A percentile compares a stretch with the other conserved stretches of the same genome.
phyloP scores from a whole-genome alignment of 495 filamentous ascomycete species.

The Chaetomium tenue region DNA sequence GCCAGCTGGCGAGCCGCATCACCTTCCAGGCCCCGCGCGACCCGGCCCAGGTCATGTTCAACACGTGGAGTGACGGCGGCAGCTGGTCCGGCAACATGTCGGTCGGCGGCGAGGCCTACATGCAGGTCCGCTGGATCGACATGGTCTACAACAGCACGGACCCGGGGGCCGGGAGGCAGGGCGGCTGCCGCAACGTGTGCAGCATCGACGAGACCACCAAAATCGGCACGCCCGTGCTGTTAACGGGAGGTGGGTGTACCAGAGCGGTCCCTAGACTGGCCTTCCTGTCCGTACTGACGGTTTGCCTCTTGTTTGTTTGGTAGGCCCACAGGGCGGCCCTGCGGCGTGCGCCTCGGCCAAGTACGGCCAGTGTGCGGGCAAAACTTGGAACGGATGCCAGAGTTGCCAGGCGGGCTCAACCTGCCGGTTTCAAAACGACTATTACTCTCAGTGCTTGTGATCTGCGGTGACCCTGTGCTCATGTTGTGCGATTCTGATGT shows the following conservation, averaged over 20 bases:
- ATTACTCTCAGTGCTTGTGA: constrained; percentile 48
- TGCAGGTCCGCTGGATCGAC: constrained; percentile 75
- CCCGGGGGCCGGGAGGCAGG: constrained; percentile 18
- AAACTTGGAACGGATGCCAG: constrained; percentile 47
- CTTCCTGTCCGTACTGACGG: constrained; percentile 5
- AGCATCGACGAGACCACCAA: constrained; percentile 50
- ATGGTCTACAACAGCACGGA: constrained; percentile 63
- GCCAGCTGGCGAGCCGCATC: constrained; percentile 53
- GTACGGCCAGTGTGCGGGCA: constrained; percentile 52
- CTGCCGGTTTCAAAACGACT: constrained; percentile 48
- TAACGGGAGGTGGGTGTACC: constrained; percentile 26
- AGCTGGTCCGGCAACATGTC: constrained; percentile 70
- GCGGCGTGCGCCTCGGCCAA: constrained; percentile 30
- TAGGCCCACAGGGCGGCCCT: constrained; percentile 19
- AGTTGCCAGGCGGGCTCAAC: constrained; percentile 43
- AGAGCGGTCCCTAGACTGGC: not conserved
- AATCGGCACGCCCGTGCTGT: constrained; percentile 38
- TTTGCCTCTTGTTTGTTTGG: not conserved
- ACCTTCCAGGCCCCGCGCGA: constrained; percentile 61
- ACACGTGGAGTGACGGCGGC: constrained; percentile 75
- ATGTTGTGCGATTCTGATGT: not conserved
- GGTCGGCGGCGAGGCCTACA: constrained; percentile 53
- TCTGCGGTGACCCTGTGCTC: not conserved
- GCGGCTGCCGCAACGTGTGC: constrained; percentile 45
- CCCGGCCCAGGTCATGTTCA: constrained; percentile 62